A percentile compares a stretch with the other conserved stretches of the same genome.
These are phyloP conservation scores for Geoglossum glabrum DNA, from an alignment of 495 filamentous ascomycete genomes.

Conservation along the genomic window DNA sequence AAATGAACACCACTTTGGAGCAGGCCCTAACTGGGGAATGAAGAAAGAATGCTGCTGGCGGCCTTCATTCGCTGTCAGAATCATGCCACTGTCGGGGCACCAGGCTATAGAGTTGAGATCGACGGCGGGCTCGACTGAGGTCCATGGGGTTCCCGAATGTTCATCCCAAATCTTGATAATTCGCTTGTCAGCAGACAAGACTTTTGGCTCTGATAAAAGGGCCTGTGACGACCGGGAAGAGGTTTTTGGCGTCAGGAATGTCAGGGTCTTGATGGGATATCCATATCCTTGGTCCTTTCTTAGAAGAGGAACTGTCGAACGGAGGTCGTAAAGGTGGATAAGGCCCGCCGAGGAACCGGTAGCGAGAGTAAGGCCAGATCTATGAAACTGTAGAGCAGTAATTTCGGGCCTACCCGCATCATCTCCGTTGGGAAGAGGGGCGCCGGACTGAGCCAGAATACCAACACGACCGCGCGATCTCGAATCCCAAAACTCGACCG, in stretches of 20 bases:
- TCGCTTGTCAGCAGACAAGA: slow-evolving; percentile 77
- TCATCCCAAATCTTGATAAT: slow-evolving; percentile 97
- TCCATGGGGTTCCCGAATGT: slow-evolving; percentile 66
- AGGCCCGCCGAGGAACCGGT: slow-evolving; percentile 78
- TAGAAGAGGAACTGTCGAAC: slow-evolving; percentile 64
- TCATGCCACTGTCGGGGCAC: slow-evolving; percentile 73
- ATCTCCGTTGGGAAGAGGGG: slow-evolving; percentile 15
- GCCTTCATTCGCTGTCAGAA: slow-evolving; percentile 90
- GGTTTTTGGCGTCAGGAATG: slow-evolving; percentile 57
- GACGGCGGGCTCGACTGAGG: slow-evolving; percentile 81
- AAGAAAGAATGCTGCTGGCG: slow-evolving; percentile 85
- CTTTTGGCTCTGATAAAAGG: slow-evolving; percentile 45
- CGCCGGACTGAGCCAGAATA: slow-evolving; percentile 31
- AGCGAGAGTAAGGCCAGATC: slow-evolving; percentile 67
- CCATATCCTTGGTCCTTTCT: slow-evolving; percentile 94
- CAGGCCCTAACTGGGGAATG: slow-evolving; percentile 80
- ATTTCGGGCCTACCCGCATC: slow-evolving; percentile 40
- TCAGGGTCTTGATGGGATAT: slow-evolving; percentile 75
- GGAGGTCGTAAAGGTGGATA: slow-evolving; percentile 83
- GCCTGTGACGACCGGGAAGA: slow-evolving; percentile 1
- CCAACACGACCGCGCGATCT: slow-evolving; percentile 66
- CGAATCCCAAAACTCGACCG: slow-evolving; percentile 91
- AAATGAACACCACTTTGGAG: slow-evolving; percentile 90
- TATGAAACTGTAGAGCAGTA: slow-evolving; percentile 71
- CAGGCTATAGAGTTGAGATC: slow-evolving; percentile 85